Evolutionary conservation across 495 filamentous ascomycete genomes (phyloP).

Genomic region (Amniculicola lignicola): DNA sequence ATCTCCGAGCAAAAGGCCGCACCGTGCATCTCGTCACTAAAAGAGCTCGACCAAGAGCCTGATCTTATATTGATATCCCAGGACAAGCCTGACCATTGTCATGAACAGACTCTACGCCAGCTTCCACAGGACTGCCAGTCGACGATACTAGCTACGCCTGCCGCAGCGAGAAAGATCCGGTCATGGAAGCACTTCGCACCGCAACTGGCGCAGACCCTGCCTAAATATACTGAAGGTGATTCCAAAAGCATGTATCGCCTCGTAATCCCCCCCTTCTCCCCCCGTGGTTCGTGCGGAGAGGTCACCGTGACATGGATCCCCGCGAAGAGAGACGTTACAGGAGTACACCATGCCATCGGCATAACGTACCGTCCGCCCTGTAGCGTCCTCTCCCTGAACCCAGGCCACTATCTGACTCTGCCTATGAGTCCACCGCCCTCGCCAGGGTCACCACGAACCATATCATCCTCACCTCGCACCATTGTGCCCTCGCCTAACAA

Average conservation of each 20-base stretch:
- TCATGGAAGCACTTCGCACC: constrained; percentile 64
- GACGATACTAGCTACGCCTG: constrained; percentile 61
- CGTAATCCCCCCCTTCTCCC: constrained; percentile 47
- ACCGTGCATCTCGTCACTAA: constrained; percentile 57
- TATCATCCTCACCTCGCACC: constrained; percentile 25
- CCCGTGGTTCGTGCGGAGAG: constrained; percentile 53
- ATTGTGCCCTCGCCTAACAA: constrained; percentile 29
- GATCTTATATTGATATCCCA: constrained; percentile 69
- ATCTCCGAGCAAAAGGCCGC: constrained; percentile 41
- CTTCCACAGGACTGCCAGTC: constrained; percentile 54
- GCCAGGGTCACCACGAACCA: constrained; percentile 28
- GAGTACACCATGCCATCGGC: constrained; percentile 63
- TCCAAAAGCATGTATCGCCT: constrained; percentile 49
- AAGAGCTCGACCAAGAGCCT: constrained; percentile 57
- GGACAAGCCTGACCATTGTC: constrained; percentile 67
- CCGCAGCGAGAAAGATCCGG: constrained; percentile 58
- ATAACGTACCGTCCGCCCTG: constrained; percentile 65
- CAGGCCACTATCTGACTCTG: constrained; percentile 34
- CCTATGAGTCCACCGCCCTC: constrained; percentile 33
- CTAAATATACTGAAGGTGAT: constrained; percentile 46
- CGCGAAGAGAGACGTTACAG: constrained; percentile 57
- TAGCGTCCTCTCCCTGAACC: constrained; percentile 35
- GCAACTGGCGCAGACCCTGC: constrained; percentile 51
- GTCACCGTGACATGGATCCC: constrained; percentile 64
- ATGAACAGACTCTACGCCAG: constrained; percentile 61